Evolutionary conservation across 441 rosid species (phyloP).

Genomic region (Pelargonium citronellum): DNA sequence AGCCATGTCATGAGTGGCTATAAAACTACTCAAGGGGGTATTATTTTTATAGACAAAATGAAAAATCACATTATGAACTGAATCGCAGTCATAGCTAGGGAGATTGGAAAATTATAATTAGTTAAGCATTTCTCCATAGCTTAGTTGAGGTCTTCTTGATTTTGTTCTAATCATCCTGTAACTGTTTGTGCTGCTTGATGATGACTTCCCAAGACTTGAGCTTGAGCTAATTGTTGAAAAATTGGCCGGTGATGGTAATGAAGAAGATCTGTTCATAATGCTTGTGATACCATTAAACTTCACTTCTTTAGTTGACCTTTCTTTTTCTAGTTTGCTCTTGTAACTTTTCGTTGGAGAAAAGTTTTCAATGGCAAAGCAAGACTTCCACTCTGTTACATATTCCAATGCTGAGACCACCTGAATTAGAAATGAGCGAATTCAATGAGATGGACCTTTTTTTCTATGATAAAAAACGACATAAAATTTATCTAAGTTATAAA

Average conservation of each 20-base stretch:
- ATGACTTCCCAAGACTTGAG: slow-evolving; percentile 19
- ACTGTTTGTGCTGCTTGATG: slow-evolving; percentile 18
- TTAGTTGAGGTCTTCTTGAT: slow-evolving; percentile 10
- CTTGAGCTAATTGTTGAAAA: slow-evolving; percentile 9
- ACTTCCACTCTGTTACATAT: slow-evolving; percentile 24
- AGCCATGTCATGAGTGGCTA: no score
- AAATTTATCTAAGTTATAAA: no score
- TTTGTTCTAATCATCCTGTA: slow-evolving; percentile 1
- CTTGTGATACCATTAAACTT: neutral
- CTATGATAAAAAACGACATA: neutral
- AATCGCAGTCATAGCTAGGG: no score
- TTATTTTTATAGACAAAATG: no score
- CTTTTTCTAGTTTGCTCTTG: slow-evolving; percentile 7
- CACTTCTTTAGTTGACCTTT: slow-evolving; percentile 13
- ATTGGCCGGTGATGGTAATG: slow-evolving; percentile 14
- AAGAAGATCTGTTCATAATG: slow-evolving; percentile 15
- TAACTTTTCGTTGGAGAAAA: slow-evolving; percentile 18
- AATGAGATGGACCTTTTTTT: neutral
- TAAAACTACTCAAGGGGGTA: no score
- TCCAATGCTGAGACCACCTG: slow-evolving; percentile 37
- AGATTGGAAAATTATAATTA: slow-evolving; percentile 3
- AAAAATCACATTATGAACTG: no score
- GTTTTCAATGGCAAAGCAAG: slow-evolving; percentile 17
- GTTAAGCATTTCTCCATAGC: slow-evolving; percentile 28
- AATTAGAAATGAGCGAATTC: neutral